phyloP scores from a whole-genome alignment of 306 rosid species.

The Dalbergia oliveri region DNA sequence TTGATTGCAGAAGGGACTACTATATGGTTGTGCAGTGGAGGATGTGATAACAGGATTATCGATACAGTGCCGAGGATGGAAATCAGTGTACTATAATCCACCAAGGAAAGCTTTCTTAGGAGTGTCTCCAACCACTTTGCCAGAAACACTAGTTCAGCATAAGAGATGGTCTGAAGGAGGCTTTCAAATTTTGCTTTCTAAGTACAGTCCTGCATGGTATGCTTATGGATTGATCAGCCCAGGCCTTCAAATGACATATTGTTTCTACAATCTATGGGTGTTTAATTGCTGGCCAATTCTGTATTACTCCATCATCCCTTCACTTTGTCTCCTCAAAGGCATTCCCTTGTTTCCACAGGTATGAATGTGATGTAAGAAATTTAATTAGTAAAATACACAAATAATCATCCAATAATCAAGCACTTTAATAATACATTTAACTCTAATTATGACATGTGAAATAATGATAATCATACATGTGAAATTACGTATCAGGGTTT shows the following conservation, averaged over 20 bases:
- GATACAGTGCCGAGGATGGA: background rate
- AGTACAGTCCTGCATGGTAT: slow-evolving; percentile 60
- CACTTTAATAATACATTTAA: too few relatives aligned
- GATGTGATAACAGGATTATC: background rate
- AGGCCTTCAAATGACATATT: slow-evolving; percentile 68
- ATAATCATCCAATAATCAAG: too few relatives aligned
- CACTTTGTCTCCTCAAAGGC: slow-evolving; percentile 48
- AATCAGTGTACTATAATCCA: background rate
- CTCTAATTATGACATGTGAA: too few relatives aligned
- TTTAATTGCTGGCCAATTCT: slow-evolving; percentile 50
- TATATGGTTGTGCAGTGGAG: background rate
- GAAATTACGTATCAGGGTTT: too few relatives aligned
- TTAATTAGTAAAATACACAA: too few relatives aligned
- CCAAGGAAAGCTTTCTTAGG: background rate
- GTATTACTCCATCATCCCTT: slow-evolving; percentile 43
- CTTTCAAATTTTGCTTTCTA: slow-evolving; percentile 47
- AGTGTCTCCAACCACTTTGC: background rate
- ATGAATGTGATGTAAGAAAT: background rate
- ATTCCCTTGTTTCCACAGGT: slow-evolving; percentile 50
- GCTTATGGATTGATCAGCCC: slow-evolving; percentile 56
- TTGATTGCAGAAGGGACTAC: background rate
- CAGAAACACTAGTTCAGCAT: background rate
- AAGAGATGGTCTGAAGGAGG: background rate
- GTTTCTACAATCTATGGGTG: slow-evolving; percentile 64
- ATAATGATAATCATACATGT: too few relatives aligned